A percentile compares a stretch with the other conserved stretches of the same genome.
phyloP scores from a whole-genome alignment of 2,329 filamentous ascomycete species.

The Hortaea sp. region DNA sequence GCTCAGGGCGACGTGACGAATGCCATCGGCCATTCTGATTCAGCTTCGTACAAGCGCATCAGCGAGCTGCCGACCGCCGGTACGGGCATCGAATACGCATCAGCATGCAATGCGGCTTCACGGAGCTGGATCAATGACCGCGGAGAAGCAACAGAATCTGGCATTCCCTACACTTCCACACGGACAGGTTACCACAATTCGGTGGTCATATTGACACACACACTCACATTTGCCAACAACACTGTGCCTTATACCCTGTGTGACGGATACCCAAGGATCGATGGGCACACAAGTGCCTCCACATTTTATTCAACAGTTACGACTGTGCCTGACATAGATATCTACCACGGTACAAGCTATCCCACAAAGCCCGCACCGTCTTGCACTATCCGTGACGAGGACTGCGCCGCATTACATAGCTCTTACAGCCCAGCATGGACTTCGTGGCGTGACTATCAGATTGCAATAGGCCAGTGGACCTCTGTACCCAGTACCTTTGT shows the following conservation, averaged over 20 bases:
- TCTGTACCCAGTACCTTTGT: too few relatives aligned
- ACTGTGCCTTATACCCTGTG: constrained; percentile 12
- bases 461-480: neutral
- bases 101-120: constrained; percentile 1
- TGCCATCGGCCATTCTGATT: too few relatives aligned
- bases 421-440: neutral
- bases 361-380: constrained; percentile 3
- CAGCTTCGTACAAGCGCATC: too few relatives aligned
- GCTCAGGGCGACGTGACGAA: too few relatives aligned
- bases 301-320: neutral
- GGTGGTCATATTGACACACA: neutral
- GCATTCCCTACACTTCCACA: neutral
- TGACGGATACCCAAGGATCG: constrained; percentile 13
- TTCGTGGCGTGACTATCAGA: neutral
- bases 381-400: constrained; percentile 9
- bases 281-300: constrained; percentile 11
- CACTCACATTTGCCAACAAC: constrained; percentile 1
- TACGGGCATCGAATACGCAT: neutral
- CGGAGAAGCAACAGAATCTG: neutral
- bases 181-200: neutral
- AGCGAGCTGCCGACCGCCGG: too few relatives aligned
- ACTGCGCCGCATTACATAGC: constrained; percentile 6
- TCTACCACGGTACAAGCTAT: neutral
- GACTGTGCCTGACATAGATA: neutral
- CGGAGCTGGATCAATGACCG: neutral